phyloP scores from a whole-genome alignment of 1,139 yeast genomes.

The Geotrichum citri-aurantii region DNA sequence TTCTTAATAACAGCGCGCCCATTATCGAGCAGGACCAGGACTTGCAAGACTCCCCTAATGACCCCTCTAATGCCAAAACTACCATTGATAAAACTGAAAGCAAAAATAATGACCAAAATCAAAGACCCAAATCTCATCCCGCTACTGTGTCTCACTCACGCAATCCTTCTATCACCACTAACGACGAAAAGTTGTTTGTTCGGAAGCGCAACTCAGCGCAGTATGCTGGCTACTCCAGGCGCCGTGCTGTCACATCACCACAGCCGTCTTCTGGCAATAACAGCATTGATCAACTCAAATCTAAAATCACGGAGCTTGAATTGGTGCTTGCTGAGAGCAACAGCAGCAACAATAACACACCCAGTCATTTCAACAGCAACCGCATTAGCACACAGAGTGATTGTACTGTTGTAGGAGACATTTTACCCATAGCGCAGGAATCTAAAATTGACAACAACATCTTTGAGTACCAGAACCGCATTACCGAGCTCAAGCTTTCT shows the following conservation, averaged over 20 bases:
- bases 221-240: not conserved
- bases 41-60: not conserved
- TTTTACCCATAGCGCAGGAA: conserved; percentile 11
- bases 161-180: not conserved
- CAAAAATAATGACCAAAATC: not conserved
- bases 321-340: conserved; percentile 25
- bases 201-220: not conserved
- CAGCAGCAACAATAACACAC: conserved; percentile 28
- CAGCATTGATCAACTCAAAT: conserved; percentile 30
- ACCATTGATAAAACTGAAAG: not conserved
- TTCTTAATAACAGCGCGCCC: not conserved
- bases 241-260: not conserved
- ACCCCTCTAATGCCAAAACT: not conserved
- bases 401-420: conserved; percentile 18
- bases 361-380: conserved; percentile 24
- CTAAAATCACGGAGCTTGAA: conserved; percentile 31
- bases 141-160: not conserved
- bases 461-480: not conserved
- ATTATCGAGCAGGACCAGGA: not conserved
- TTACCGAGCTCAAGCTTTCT: not conserved
- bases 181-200: not conserved
- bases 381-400: conserved; percentile 25
- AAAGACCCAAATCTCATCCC: not conserved
- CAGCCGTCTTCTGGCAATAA: not conserved
- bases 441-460: conserved; percentile 1